Evolutionary conservation across 768 basidiomycete species (phyloP), one percentile per base, ranked within the genome.

Genomic region (Hemileccinum impolitum): DNA sequence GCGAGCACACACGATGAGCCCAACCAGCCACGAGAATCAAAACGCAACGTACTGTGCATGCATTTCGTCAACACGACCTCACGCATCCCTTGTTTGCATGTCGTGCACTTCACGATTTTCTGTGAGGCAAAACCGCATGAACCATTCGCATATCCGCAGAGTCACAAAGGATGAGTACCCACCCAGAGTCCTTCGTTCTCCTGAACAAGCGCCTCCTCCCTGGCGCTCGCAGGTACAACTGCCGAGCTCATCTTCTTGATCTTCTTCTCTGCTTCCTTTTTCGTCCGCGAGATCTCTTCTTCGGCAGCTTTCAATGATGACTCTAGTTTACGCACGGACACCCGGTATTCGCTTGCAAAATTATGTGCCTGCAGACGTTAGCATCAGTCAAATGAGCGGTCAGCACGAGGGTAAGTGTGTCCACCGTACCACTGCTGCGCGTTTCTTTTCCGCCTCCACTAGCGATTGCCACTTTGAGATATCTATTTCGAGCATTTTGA

Each of bases 81-180:
- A 17, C 92, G 85, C 70, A 93, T 84, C 51, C 81, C 76, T 48
- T 77, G 75, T 45, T 81, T 80, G 71, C 95, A 98, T 6, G 88
- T 93, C 12, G 90, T 89, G 65, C 95, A 98, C 63, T 89, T 84
- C 28, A 97, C 77, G 35, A 96, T 73, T 64, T 77, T 78, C 94
- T 39, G 25, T 12, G 9, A 6, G 4, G 12, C 31, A 36, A 15
- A 13, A 34, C 28, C 11, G 2, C 23, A 14, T 47, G 17, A 36
- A 36, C 23, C 18, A 12, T 8, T 19, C 8, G 25, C 3, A 36
- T 17, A 37, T 8, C 17, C 8, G 25, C 3, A 36, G 17, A 37
- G 36, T 10, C 17, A 14, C 3, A 13, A 14, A 14, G 11, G 21
- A 21, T 35, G 25, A 13, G 1, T n/a, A 55, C 77, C 37, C 45